phyloP scores from a whole-genome alignment of 2,329 filamentous ascomycete genomes.

The Annulohypoxylon truncatum region DNA sequence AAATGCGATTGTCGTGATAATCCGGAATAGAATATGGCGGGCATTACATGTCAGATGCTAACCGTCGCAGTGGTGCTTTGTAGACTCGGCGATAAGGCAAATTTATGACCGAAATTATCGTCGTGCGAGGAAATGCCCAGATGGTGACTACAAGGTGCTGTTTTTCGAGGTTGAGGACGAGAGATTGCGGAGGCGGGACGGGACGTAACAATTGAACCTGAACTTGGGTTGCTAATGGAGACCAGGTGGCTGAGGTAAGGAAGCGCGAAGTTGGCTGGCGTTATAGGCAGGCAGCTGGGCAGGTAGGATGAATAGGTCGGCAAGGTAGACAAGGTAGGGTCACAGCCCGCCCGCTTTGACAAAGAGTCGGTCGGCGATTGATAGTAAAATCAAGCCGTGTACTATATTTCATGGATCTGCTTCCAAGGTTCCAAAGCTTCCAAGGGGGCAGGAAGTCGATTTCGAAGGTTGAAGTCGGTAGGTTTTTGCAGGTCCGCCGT shows the following conservation, averaged over 20 bases:
- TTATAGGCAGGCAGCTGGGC: conserved; percentile 3
- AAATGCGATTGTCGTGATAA: conserved; percentile 37
- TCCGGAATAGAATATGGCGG: conserved; percentile 23
- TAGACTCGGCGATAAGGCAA: background rate
- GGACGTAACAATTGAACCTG: conserved; percentile 30
- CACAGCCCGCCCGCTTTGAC: conserved; percentile 26
- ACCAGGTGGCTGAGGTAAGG: conserved; percentile 31
- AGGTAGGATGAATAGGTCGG: background rate
- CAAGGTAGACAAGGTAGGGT: conserved; percentile 4
- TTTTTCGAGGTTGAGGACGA: conserved; percentile 24
- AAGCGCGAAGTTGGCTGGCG: conserved; percentile 20
- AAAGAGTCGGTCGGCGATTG: conserved; percentile 13
- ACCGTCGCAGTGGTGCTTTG: conserved; percentile 8
- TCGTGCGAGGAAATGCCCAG: background rate
- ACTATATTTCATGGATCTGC: background rate
- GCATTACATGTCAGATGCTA: conserved; percentile 38
- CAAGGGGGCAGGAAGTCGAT: background rate
- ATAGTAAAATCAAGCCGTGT: conserved; percentile 4
- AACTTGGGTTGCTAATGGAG: conserved; percentile 31
- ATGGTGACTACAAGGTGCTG: conserved; percentile 9
- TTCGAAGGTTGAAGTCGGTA: conserved; percentile 23
- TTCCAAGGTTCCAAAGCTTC: background rate
- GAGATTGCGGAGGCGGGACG: conserved; percentile 34
- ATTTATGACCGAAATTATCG: conserved; percentile 10
- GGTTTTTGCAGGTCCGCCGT: conserved; percentile 21